Evolutionary conservation across 441 rosid species (phyloP).

Genomic region (Populus hybrid): DNA sequence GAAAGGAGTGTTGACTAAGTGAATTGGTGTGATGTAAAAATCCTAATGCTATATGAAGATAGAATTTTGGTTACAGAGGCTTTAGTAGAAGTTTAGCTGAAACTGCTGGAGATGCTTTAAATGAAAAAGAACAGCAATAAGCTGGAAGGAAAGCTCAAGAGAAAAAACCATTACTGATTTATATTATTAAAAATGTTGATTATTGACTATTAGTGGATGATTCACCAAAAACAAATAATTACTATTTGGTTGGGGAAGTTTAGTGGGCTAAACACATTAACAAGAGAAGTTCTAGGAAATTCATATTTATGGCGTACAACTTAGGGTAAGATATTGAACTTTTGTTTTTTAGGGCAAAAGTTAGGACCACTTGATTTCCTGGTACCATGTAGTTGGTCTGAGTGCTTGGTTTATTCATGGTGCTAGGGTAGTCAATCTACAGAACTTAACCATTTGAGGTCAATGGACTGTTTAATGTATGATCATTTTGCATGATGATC

Average conservation of each 20-base stretch:
- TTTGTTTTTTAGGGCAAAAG: not conserved
- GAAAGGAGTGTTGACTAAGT: not conserved
- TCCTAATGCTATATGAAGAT: not conserved
- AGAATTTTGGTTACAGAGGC: not conserved
- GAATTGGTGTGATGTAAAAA: not conserved
- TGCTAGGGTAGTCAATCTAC: not conserved
- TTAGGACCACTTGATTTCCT: slow-evolving; percentile 2
- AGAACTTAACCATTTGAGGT: not conserved
- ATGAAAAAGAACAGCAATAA: too few species aligned
- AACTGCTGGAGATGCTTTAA: not conserved
- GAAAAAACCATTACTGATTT: too few species aligned
- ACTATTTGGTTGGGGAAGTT: not conserved
- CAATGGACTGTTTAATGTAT: too few species aligned
- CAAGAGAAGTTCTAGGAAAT: not conserved
- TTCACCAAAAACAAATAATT: not conserved
- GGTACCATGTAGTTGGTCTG: not conserved
- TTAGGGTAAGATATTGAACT: not conserved
- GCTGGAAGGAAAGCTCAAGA: too few species aligned
- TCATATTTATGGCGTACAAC: too few species aligned
- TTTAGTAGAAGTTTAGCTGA: not conserved
- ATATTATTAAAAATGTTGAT: too few species aligned
- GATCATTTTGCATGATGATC: too few species aligned
- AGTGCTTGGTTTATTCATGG: not conserved
- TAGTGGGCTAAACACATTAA: not conserved
- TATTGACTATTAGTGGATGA: too few species aligned